phyloP scores from a whole-genome alignment of 2,329 filamentous ascomycete genomes.

The Verticillium klebahnii region DNA sequence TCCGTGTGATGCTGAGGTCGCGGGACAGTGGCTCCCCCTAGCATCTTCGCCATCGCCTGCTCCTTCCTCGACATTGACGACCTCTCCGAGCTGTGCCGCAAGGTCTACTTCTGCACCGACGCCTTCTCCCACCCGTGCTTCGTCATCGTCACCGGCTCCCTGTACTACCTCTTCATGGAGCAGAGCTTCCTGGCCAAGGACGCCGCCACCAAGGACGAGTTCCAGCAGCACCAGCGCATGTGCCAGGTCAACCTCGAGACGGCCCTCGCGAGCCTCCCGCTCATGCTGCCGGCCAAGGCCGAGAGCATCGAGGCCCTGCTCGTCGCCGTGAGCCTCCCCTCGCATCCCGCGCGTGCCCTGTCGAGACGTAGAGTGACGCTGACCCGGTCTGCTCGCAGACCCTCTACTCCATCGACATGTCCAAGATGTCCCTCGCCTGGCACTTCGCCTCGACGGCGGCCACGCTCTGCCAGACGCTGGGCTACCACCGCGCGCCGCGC shows the following conservation, averaged over 20 bases:
- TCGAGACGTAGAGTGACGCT: neutral
- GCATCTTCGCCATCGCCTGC: constrained; percentile 46
- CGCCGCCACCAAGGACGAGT: constrained; percentile 23
- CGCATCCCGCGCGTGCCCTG: neutral
- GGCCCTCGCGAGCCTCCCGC: constrained; percentile 43
- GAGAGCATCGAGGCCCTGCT: constrained; percentile 54
- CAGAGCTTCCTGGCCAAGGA: constrained; percentile 32
- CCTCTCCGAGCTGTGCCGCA: constrained; percentile 44
- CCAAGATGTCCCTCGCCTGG: constrained; percentile 60
- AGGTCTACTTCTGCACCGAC: constrained; percentile 47
- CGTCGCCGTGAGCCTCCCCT: constrained; percentile 43
- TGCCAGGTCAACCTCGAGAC: constrained; percentile 47
- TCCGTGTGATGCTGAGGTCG: neutral
- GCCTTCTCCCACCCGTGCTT: constrained; percentile 46
- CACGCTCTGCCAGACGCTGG: constrained; percentile 57
- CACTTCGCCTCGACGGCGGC: constrained; percentile 55
- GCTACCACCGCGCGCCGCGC: constrained; percentile 47
- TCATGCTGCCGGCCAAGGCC: constrained; percentile 50
- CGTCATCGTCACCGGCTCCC: constrained; percentile 42
- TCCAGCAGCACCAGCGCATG: constrained; percentile 30
- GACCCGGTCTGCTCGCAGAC: constrained; percentile 31
- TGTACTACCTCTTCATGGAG: constrained; percentile 47
- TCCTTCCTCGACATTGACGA: constrained; percentile 43
- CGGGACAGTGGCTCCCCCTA: constrained; percentile 35
- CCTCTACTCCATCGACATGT: constrained; percentile 57